Evolutionary conservation across 2,329 filamentous ascomycete genomes (phyloP).

Genomic region (Diplocarpon mali): DNA sequence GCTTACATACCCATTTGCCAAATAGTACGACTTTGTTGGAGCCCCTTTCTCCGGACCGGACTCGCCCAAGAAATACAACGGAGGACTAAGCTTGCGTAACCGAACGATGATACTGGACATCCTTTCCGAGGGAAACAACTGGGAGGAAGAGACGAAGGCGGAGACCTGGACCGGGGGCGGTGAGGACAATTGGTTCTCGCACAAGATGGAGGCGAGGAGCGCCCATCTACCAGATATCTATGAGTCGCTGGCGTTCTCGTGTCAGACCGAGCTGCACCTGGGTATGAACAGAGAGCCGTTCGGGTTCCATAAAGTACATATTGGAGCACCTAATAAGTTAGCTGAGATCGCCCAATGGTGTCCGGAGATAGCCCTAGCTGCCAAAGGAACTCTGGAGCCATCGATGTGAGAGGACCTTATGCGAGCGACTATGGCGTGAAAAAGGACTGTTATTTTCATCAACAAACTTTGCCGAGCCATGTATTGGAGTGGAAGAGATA

Average conservation of each 20-base stretch:
- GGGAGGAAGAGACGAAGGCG: constrained; percentile 14
- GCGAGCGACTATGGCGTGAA: too few relatives aligned
- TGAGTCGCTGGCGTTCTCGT: constrained; percentile 8
- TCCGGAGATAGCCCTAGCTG: constrained; percentile 17
- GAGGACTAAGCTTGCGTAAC: background rate
- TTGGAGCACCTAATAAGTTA: constrained; percentile 12
- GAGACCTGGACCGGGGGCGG: background rate
- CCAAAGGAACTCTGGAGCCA: background rate
- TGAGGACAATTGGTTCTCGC: constrained; percentile 12
- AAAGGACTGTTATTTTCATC: too few relatives aligned
- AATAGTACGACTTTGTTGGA: constrained; percentile 28
- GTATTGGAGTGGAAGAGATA: too few relatives aligned
- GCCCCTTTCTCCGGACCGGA: constrained; percentile 3
- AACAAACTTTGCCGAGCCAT: too few relatives aligned
- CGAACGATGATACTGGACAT: constrained; percentile 6
- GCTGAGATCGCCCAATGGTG: constrained; percentile 24
- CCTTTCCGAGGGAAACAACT: background rate
- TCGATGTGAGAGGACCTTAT: background rate
- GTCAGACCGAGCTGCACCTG: constrained; percentile 4
- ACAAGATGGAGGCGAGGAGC: constrained; percentile 15
- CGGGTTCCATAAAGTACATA: constrained; percentile 10
- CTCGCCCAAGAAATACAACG: background rate
- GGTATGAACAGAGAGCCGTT: constrained; percentile 3
- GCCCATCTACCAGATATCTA: constrained; percentile 13
- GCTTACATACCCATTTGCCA: constrained; percentile 2